Percentiles rank a stretch among this genome's conserved stretches.
Conservation (phyloP, 2,329 filamentous ascomycete genomes). For the Penicillium thymicola region DNA sequence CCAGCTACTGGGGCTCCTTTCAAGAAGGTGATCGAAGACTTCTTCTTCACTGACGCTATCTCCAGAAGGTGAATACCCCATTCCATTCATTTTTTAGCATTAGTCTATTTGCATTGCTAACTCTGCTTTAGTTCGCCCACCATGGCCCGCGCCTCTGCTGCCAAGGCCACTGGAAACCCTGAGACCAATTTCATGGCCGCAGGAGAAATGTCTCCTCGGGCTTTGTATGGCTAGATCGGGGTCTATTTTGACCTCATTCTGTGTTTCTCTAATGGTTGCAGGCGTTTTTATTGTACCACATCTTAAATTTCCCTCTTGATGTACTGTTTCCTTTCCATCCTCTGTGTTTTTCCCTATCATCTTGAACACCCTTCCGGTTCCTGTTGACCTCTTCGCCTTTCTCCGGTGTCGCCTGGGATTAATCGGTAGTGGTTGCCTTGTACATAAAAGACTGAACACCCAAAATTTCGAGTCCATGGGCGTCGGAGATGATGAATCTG, state of each 20-base stretch:
- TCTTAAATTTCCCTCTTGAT: constrained; percentile 29
- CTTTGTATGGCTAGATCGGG: constrained; percentile 36
- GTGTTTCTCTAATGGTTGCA: constrained; percentile 32
- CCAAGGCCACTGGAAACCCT: constrained; percentile 78
- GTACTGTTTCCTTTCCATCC: constrained; percentile 22
- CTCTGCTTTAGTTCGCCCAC: constrained; percentile 71
- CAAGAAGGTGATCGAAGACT: constrained; percentile 87
- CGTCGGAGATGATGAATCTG: constrained; percentile 12
- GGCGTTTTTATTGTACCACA: constrained; percentile 39
- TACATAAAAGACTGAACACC: constrained; percentile 35
- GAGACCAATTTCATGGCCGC: constrained; percentile 76
- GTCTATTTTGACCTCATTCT: constrained; percentile 21
- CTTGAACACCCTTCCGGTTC: constrained; percentile 22
- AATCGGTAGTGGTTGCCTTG: constrained; percentile 31
- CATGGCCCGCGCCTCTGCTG: constrained; percentile 94
- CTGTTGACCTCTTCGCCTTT: constrained; percentile 24
- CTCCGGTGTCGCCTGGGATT: constrained; percentile 23
- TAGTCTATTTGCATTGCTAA: constrained; percentile 12
- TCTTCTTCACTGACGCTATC: constrained; percentile 97
- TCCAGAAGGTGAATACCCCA: constrained; percentile 73
- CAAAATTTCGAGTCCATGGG: constrained; percentile 24
- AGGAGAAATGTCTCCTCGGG: constrained; percentile 51
- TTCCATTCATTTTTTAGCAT: not conserved
- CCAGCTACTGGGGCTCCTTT: constrained; percentile 70
- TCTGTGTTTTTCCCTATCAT: constrained; percentile 24